Evolutionary conservation across 176 grass and related monocot genomes (phyloP).

Genomic region (Hsuehochloa calcarea): DNA sequence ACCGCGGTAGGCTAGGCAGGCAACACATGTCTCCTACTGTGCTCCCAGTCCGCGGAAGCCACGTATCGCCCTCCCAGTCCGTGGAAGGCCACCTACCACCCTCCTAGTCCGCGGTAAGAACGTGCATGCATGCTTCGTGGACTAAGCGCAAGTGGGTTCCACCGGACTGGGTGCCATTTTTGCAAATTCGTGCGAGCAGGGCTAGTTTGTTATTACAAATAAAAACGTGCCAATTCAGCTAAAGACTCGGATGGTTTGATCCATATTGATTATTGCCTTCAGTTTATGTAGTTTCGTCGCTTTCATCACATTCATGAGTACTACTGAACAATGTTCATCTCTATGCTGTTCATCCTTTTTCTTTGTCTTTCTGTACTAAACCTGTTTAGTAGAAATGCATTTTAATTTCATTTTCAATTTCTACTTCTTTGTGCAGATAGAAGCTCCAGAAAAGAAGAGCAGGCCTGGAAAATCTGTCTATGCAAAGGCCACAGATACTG

Average conservation of each 20-base stretch:
- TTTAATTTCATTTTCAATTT: background rate
- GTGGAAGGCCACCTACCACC: no score
- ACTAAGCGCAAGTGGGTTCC: no score
- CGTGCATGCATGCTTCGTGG: no score
- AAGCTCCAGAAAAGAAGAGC: constrained; percentile 59
- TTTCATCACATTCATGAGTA: constrained; percentile 8
- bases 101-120: no score
- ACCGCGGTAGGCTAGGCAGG: no score
- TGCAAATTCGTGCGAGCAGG: no score
- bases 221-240: no score
- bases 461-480: constrained; percentile 74
- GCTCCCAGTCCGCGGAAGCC: no score
- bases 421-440: constrained; percentile 48
- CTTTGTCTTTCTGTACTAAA: background rate
- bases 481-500: constrained; percentile 89
- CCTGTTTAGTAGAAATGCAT: background rate
- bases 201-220: no score
- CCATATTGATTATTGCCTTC: background rate
- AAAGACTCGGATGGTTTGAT: background rate
- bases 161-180: no score
- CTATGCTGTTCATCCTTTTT: background rate
- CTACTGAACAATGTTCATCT: background rate
- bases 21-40: no score
- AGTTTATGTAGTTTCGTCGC: background rate
- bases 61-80: no score